Conservation (phyloP, 192 early-diverging fungal species). For the Linnemannia zychae region DNA sequence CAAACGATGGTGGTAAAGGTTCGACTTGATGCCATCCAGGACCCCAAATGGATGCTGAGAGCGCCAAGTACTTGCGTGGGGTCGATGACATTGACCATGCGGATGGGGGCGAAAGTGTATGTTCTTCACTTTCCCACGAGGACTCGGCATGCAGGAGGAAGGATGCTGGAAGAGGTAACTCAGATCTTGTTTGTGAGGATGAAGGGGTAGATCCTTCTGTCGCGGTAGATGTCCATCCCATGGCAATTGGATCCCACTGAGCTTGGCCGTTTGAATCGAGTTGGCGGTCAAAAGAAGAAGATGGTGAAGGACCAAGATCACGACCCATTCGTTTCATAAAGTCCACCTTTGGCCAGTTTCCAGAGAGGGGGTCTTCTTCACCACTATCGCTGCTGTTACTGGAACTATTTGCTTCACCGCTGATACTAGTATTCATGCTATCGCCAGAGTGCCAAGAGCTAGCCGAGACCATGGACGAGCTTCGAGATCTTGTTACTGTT, state of each 20-base stretch:
- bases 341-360: slow-evolving; percentile 18
- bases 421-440: slow-evolving; percentile 7
- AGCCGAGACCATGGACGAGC: not conserved
- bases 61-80: slow-evolving; percentile 15
- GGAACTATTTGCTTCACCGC: not conserved
- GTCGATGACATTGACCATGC: not conserved
- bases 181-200: not conserved
- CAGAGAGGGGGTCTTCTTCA: slow-evolving; percentile 20
- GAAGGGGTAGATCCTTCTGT: not conserved
- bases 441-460: slow-evolving; percentile 10
- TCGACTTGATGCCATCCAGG: slow-evolving; percentile 54
- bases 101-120: not conserved
- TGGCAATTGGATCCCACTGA: not conserved
- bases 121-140: not conserved
- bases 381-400: slow-evolving; percentile 6
- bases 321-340: not conserved
- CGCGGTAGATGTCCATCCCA: not conserved
- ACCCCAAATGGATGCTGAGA: slow-evolving; percentile 51
- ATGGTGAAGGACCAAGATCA: not conserved
- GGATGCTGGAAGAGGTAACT: not conserved
- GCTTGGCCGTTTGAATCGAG: not conserved
- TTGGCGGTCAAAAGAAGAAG: slow-evolving; percentile 1
- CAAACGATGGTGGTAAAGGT: slow-evolving; percentile 43
- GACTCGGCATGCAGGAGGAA: not conserved
- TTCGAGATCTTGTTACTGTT: not conserved